Conservation (phyloP, 768 basidiomycete genomes). For the Leccinum disarticulatum region DNA sequence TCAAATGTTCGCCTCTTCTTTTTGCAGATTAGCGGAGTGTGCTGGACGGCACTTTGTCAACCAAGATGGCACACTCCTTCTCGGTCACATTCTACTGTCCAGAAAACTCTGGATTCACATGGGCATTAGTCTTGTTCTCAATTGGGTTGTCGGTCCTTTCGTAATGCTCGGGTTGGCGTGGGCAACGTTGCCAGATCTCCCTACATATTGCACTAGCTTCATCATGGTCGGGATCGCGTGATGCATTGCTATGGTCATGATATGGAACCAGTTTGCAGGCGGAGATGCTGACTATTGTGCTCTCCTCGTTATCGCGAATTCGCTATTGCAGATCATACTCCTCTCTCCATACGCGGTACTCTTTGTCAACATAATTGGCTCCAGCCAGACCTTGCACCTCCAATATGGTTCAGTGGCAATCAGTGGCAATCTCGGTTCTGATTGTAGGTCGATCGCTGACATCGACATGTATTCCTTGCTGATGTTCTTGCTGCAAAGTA, state of each 20-base stretch:
- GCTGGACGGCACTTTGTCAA: too few species aligned
- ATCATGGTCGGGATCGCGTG: slow-evolving; percentile 65
- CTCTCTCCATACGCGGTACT: slow-evolving; percentile 67
- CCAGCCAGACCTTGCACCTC: slow-evolving; percentile 40
- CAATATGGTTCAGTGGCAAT: slow-evolving; percentile 60
- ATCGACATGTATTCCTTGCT: too few species aligned
- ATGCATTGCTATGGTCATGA: slow-evolving; percentile 65
- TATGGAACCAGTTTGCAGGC: slow-evolving; percentile 75
- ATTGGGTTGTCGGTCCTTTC: slow-evolving; percentile 81
- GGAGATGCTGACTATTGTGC: slow-evolving; percentile 76
- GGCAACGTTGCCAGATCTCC: slow-evolving; percentile 80
- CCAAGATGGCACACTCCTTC: too few species aligned
- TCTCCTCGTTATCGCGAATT: slow-evolving; percentile 79
- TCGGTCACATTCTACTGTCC: slow-evolving; percentile 56
- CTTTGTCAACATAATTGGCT: slow-evolving; percentile 72
- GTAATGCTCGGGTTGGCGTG: slow-evolving; percentile 85
- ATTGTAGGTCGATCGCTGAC: slow-evolving; percentile 54
- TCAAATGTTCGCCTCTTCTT: too few species aligned
- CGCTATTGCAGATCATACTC: slow-evolving; percentile 72
- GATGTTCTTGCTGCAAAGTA: slow-evolving; percentile 44
- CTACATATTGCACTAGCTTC: slow-evolving; percentile 72
- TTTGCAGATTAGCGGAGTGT: too few species aligned
- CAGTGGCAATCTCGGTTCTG: slow-evolving; percentile 63
- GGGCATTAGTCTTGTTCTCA: slow-evolving; percentile 62
- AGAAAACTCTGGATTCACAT: slow-evolving; percentile 65